Conservation (phyloP, 176 grass and related monocot genomes). For the Oryza brachyantha region DNA sequence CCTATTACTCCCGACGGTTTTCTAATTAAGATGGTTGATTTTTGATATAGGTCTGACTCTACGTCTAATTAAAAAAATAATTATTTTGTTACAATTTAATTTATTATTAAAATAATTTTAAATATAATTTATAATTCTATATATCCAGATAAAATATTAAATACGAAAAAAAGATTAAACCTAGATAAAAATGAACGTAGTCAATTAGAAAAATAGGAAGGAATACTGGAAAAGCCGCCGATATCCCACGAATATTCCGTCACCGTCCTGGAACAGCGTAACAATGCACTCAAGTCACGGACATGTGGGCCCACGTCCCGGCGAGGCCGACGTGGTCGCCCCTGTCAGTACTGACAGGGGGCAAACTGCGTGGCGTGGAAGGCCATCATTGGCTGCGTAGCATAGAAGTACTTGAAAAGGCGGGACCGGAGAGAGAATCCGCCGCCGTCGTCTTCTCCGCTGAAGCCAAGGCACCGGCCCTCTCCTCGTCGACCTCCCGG, state of each 20-base stretch:
- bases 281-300: neutral
- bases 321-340: neutral
- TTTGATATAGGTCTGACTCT: too few relatives aligned
- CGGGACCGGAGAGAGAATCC: neutral
- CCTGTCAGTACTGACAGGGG: neutral
- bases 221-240: neutral
- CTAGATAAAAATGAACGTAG: too few relatives aligned
- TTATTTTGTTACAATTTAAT: too few relatives aligned
- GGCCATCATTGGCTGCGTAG: neutral
- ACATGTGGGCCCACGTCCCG: neutral
- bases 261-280: neutral
- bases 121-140: too few relatives aligned
- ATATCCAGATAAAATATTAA: too few relatives aligned
- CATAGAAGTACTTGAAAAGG: conserved; percentile 17
- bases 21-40: too few relatives aligned
- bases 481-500: neutral
- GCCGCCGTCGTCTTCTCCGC: conserved; percentile 13
- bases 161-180: too few relatives aligned
- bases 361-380: neutral
- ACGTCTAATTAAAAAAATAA: too few relatives aligned
- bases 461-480: conserved; percentile 2
- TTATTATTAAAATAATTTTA: too few relatives aligned
- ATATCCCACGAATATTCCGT: neutral
- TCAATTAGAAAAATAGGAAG: too few relatives aligned
- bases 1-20: too few relatives aligned